Percentiles rank a stretch among this genome's conserved stretches.
Evolutionary conservation across 1,284 basidiomycete genomes (phyloP).

Genomic region (Wallemia mellicola): DNA sequence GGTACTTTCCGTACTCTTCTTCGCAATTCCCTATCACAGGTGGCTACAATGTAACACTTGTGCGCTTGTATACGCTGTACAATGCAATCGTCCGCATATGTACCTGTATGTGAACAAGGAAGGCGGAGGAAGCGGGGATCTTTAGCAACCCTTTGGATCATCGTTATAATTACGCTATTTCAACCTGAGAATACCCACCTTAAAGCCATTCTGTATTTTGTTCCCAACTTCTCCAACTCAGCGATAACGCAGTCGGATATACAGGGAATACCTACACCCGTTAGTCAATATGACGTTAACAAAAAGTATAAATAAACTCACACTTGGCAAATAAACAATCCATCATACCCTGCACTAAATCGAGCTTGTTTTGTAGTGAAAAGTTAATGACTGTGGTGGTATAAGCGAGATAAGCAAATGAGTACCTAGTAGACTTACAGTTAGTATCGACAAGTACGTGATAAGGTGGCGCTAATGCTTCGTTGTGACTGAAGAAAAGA

Average conservation of each 20-base stretch:
- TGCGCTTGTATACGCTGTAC: constrained; percentile 79
- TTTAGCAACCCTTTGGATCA: constrained; percentile 43
- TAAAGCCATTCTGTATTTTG: constrained; percentile 77
- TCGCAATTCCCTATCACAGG: constrained; percentile 83
- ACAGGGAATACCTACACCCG: constrained; percentile 57
- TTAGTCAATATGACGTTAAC: constrained; percentile 2
- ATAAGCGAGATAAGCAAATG: not conserved
- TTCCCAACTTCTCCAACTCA: constrained; percentile 88
- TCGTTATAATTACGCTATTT: not conserved
- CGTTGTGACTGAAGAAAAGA: constrained; percentile 85
- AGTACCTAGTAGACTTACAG: constrained; percentile 19
- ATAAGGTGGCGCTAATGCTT: constrained; percentile 83
- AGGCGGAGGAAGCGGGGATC: constrained; percentile 90
- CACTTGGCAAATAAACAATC: constrained; percentile 98
- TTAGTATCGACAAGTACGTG: constrained; percentile 96
- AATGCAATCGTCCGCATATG: constrained; percentile 95
- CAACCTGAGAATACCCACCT: constrained; percentile 22
- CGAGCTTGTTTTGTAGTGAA: constrained; percentile 88
- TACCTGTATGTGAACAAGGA: constrained; percentile 69
- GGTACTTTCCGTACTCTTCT: constrained; percentile 51
- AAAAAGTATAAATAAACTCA: constrained; percentile 18
- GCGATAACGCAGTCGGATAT: constrained; percentile 96
- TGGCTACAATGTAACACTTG: constrained; percentile 92
- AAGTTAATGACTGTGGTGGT: constrained; percentile 50
- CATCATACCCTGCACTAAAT: constrained; percentile 94